Conservation (phyloP, 805 yeast species). For the Teunomyces atbi region DNA sequence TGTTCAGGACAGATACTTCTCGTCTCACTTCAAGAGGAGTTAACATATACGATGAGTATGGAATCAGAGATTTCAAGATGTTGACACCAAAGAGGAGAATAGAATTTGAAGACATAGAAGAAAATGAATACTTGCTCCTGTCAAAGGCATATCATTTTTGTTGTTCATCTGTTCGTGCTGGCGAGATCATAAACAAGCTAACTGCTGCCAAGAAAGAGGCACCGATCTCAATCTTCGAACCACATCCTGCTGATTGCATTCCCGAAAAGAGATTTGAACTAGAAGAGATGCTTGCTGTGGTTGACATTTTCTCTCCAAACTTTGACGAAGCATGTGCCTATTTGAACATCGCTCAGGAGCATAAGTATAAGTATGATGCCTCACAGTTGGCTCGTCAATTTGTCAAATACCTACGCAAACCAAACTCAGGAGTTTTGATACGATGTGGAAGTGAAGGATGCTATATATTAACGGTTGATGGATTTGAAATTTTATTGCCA, state of each 20-base stretch:
- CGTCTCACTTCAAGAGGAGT: conserved; percentile 79
- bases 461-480: conserved; percentile 36
- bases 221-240: conserved; percentile 75
- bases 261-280: conserved; percentile 42
- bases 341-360: conserved; percentile 21
- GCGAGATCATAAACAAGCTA: conserved; percentile 42
- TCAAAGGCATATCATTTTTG: conserved; percentile 63
- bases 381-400: conserved; percentile 38
- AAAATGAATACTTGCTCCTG: conserved; percentile 32
- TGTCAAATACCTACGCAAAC: conserved; percentile 36
- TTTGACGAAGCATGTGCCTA: conserved; percentile 76
- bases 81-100: conserved; percentile 60
- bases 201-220: conserved; percentile 12
- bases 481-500: conserved; percentile 50
- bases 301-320: conserved; percentile 77
- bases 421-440: conserved; percentile 53
- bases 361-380: not conserved
- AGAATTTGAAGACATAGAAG: conserved; percentile 51
- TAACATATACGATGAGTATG: conserved; percentile 67
- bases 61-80: conserved; percentile 56
- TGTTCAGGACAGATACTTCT: conserved; percentile 48
- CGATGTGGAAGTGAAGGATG: conserved; percentile 81
- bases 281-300: conserved; percentile 36
- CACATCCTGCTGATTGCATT: conserved; percentile 73
- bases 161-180: conserved; percentile 66